These are phyloP conservation scores for Chalciporus sp. DNA, from an alignment of 1,284 basidiomycete species.

Conservation along the genomic window DNA sequence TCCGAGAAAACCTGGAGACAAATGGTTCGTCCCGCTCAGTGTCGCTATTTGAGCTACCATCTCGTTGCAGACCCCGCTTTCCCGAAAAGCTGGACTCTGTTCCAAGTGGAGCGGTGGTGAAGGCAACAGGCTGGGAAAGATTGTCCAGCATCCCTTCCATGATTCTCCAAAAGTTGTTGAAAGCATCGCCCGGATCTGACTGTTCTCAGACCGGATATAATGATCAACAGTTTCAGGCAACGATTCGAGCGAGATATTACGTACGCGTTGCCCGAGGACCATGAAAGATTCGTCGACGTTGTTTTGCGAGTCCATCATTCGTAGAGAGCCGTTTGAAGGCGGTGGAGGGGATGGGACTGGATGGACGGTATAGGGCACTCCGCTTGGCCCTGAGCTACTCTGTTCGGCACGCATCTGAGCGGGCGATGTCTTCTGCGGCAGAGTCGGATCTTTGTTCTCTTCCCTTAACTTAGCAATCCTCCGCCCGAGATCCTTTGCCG, in stretches of 20 bases:
- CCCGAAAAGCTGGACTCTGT: conserved; percentile 35
- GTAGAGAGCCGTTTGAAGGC: conserved; percentile 35
- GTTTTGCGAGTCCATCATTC: conserved; percentile 69
- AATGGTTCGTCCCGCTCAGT: conserved; percentile 65
- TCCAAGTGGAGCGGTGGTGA: conserved; percentile 74
- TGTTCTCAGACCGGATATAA: conserved; percentile 28
- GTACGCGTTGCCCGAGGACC: conserved; percentile 72
- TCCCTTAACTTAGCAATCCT: conserved; percentile 67
- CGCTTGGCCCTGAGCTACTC: conserved; percentile 27
- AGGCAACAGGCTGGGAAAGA: conserved; percentile 82
- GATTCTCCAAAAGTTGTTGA: conserved; percentile 84
- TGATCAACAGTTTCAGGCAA: conserved; percentile 7
- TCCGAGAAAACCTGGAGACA: conserved; percentile 50
- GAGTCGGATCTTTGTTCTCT: conserved; percentile 71
- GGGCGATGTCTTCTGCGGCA: conserved; percentile 54
- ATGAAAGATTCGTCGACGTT: conserved; percentile 84
- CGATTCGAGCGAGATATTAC: conserved; percentile 16
- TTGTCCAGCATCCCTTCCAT: conserved; percentile 83
- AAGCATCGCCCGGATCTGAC: conserved; percentile 78
- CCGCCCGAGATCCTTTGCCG: conserved; percentile 67
- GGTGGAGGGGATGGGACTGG: conserved; percentile 49
- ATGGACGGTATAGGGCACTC: conserved; percentile 28
- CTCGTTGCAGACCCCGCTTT: conserved; percentile 38
- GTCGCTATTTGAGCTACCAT: conserved; percentile 60
- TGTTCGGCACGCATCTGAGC: conserved; percentile 27